Evolutionary conservation across 768 basidiomycete genomes (phyloP).

Genomic region (Epithele typhae): DNA sequence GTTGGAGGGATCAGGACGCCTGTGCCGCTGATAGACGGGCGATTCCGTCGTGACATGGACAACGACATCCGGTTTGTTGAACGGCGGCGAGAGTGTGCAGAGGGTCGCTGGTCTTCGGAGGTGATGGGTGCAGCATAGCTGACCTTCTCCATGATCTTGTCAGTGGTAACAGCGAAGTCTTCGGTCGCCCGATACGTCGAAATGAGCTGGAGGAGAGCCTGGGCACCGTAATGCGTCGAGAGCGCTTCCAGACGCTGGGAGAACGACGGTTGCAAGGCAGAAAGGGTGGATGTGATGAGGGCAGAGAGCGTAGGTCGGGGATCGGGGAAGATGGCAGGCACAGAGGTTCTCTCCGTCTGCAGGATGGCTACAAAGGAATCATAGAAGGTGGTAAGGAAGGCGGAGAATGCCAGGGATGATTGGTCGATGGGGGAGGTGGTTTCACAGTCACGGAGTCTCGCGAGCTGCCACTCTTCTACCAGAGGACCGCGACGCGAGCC

Average conservation of each 20-base stretch:
- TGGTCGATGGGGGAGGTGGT: constrained; percentile 19
- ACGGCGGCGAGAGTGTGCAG: constrained; percentile 14
- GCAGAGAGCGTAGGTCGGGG: constrained; percentile 71
- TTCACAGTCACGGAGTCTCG: constrained; percentile 50
- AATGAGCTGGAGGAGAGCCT: constrained; percentile 68
- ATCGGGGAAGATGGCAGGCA: constrained; percentile 87
- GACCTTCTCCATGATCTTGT: constrained; percentile 74
- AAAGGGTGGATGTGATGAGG: constrained; percentile 79
- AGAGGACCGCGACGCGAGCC: constrained; percentile 68
- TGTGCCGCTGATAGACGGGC: constrained; percentile 27
- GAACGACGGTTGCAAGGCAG: constrained; percentile 76
- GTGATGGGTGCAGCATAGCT: constrained; percentile 31
- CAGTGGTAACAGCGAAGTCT: constrained; percentile 70
- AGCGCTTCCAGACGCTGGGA: constrained; percentile 72
- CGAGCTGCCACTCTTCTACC: constrained; percentile 65
- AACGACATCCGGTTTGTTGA: constrained; percentile 25
- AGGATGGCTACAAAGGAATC: constrained; percentile 61
- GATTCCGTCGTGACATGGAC: constrained; percentile 29
- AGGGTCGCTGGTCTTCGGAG: constrained; percentile 15
- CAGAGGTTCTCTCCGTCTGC: constrained; percentile 63
- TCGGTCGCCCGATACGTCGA: constrained; percentile 69
- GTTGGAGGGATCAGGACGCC: constrained; percentile 6
- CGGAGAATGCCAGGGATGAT: constrained; percentile 41
- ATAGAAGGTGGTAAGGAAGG: constrained; percentile 77
- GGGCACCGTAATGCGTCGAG: constrained; percentile 58